phyloP scores from a whole-genome alignment of 352 stramenopile species.

The Pythium rhizo-oryzae region DNA sequence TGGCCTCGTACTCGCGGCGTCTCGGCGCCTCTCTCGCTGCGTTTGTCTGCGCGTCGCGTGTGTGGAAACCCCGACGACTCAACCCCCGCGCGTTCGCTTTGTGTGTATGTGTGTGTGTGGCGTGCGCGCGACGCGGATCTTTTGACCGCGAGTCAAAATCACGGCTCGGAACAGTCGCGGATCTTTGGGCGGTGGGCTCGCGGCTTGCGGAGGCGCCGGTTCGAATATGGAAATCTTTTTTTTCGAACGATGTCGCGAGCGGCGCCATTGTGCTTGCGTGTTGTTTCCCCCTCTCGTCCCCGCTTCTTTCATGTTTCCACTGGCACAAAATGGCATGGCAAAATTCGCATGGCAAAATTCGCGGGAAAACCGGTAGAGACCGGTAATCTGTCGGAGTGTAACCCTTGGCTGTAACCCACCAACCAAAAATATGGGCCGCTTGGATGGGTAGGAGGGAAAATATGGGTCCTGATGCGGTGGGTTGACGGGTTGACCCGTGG shows the following conservation, averaged over 20 bases:
- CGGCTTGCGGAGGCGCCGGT: slow-evolving; percentile 2
- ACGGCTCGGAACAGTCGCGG: slow-evolving; percentile 15
- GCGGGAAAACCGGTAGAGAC: slow-evolving; percentile 17
- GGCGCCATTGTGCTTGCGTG: neutral
- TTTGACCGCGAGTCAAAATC: slow-evolving; percentile 19
- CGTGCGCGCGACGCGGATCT: slow-evolving; percentile 10
- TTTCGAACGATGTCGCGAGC: slow-evolving; percentile 22
- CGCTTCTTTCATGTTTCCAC: neutral
- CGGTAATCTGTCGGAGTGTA: neutral
- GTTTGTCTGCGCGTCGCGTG: neutral
- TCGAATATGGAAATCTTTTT: slow-evolving; percentile 30
- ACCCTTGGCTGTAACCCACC: neutral
- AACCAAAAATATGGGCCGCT: neutral
- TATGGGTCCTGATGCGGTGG: too few species aligned
- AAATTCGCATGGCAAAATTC: slow-evolving; percentile 27
- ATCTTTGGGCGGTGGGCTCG: slow-evolving; percentile 13
- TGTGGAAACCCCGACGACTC: neutral
- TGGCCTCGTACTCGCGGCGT: too few species aligned
- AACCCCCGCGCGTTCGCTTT: too few species aligned
- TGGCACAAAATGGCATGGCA: slow-evolving; percentile 5
- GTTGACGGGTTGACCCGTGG: too few species aligned
- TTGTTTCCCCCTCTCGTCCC: neutral
- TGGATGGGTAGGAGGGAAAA: too few species aligned
- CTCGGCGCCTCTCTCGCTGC: neutral
- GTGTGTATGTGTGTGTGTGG: neutral